Percentiles rank a stretch among this genome's conserved stretches.
phyloP scores from a whole-genome alignment of 345 rosid species.

The Excoecaria cochinchinensis region DNA sequence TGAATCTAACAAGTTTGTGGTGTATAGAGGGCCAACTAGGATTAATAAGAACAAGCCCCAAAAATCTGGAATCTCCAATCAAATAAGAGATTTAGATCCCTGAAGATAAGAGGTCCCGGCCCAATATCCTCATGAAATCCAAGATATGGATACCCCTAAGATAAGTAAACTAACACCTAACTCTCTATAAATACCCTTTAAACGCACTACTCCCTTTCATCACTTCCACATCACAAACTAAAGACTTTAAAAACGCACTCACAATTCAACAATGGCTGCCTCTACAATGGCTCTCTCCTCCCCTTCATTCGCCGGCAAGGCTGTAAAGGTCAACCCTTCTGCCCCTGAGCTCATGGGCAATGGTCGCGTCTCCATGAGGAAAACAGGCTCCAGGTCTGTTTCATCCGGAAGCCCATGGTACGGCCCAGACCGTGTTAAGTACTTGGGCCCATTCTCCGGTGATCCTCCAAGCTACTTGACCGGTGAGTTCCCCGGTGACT shows the following conservation, averaged over 20 bases:
- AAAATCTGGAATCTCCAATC: conserved; percentile 61
- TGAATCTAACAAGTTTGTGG: conserved; percentile 40
- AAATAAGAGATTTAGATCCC: conserved; percentile 39
- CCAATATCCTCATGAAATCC: conserved; percentile 8
- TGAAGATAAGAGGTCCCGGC: conserved; percentile 44
- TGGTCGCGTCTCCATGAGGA: conserved; percentile 64
- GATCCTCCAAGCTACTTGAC: conserved; percentile 71
- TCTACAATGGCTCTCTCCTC: conserved; percentile 74
- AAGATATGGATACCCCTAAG: neutral
- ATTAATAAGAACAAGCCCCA: conserved; percentile 6
- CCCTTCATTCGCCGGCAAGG: conserved; percentile 58
- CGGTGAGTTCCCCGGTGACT: conserved; percentile 72
- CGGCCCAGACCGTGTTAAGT: conserved; percentile 70
- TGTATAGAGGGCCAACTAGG: conserved; percentile 36
- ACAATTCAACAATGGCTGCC: conserved; percentile 43
- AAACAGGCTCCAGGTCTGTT: conserved; percentile 31
- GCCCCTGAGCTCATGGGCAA: conserved; percentile 39
- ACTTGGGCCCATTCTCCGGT: conserved; percentile 67
- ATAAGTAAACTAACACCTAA: neutral
- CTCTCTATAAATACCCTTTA: conserved; percentile 19
- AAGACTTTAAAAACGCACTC: neutral
- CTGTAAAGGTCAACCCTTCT: conserved; percentile 47
- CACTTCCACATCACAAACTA: conserved; percentile 11
- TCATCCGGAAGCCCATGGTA: conserved; percentile 69
- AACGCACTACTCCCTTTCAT: neutral